A percentile compares a stretch with the other conserved stretches of the same genome.
Conservation (phyloP, 371 early-diverging fungal species). For the Rhizopus microsporus region DNA sequence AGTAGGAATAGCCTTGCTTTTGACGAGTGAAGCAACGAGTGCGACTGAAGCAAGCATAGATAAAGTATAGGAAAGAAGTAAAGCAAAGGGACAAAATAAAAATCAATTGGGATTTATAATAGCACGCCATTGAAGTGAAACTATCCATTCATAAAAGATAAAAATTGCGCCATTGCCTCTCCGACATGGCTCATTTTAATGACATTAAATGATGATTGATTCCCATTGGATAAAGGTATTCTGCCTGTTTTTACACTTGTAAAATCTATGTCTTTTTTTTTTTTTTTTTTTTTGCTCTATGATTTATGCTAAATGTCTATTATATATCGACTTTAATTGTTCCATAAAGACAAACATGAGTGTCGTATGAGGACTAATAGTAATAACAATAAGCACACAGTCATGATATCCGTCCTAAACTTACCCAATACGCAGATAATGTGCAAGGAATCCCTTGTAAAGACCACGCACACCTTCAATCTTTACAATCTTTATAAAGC, state of each 20-base stretch:
- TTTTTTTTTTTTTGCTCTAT: background rate
- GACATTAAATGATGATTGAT: background rate
- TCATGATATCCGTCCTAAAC: constrained; percentile 11
- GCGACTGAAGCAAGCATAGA: constrained; percentile 35
- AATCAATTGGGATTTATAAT: constrained; percentile 7
- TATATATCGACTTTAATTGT: constrained; percentile 58
- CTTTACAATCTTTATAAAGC: constrained; percentile 79
- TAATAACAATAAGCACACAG: constrained; percentile 8
- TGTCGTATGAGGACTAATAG: constrained; percentile 86
- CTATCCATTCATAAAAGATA: constrained; percentile 26
- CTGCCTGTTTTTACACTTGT: background rate
- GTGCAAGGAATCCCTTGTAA: constrained; percentile 92
- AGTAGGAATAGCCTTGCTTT: constrained; percentile 16
- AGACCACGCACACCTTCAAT: constrained; percentile 86
- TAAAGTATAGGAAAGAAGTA: background rate
- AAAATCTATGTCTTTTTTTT: constrained; percentile 4
- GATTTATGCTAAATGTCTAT: constrained; percentile 25
- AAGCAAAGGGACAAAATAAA: constrained; percentile 7
- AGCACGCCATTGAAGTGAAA: constrained; percentile 25
- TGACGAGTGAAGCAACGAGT: constrained; percentile 33
- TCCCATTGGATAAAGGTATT: no score
- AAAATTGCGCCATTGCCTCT: constrained; percentile 41
- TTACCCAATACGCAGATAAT: constrained; percentile 92
- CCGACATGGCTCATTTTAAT: constrained; percentile 25
- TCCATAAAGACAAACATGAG: constrained; percentile 94